Percentiles rank a stretch among this genome's conserved stretches.
These are phyloP conservation scores for Pyricularia sp. DNA, from an alignment of 2,329 filamentous ascomycete genomes.

Conservation along the genomic window DNA sequence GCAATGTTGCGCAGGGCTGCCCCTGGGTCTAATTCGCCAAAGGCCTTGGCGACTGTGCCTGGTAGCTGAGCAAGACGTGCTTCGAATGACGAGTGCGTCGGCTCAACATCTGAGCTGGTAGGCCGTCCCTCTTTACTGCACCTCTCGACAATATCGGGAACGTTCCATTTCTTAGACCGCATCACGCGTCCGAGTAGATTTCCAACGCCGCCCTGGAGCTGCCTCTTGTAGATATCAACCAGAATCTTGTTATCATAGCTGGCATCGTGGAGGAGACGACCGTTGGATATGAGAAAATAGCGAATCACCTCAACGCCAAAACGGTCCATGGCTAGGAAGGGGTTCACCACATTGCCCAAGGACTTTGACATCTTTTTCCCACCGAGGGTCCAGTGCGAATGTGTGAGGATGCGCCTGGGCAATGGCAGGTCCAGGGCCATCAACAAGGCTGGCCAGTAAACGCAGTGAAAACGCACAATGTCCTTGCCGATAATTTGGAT, in stretches of 20 bases:
- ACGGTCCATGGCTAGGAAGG: slow-evolving; percentile 77
- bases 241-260: slow-evolving; percentile 75
- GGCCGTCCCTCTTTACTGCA: slow-evolving; percentile 14
- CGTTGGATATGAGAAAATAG: slow-evolving; percentile 75
- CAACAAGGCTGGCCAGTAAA: slow-evolving; percentile 96
- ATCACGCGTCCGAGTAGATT: slow-evolving; percentile 66
- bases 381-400: slow-evolving; percentile 92
- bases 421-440: slow-evolving; percentile 73
- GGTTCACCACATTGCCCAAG: slow-evolving; percentile 87
- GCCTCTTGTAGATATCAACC: slow-evolving; percentile 64
- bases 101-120: not conserved
- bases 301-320: slow-evolving; percentile 82
- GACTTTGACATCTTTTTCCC: slow-evolving; percentile 95
- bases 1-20: slow-evolving; percentile 53
- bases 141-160: slow-evolving; percentile 40
- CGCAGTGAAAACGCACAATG: slow-evolving; percentile 88
- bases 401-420: slow-evolving; percentile 69
- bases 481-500: slow-evolving; percentile 93
- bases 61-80: not conserved
- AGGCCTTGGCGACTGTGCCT: slow-evolving; percentile 31
- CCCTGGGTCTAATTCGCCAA: slow-evolving; percentile 53
- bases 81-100: not conserved
- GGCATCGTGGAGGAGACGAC: slow-evolving; percentile 62
- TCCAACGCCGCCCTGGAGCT: slow-evolving; percentile 63
- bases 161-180: slow-evolving; percentile 55